Conservation (phyloP, 441 rosid species). For the Brassica balearica region DNA sequence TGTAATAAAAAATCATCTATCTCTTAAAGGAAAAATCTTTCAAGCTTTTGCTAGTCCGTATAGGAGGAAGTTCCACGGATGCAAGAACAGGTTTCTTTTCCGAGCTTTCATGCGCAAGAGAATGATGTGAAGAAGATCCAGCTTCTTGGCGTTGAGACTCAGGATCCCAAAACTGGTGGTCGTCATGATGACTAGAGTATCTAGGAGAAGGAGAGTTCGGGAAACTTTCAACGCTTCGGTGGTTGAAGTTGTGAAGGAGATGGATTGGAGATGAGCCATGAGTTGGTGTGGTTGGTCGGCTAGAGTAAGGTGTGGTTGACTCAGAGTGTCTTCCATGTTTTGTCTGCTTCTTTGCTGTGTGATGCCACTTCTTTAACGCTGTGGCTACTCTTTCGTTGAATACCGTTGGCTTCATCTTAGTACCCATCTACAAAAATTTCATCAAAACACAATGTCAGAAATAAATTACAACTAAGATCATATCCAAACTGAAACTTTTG, state of each 20-base stretch:
- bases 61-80: constrained; percentile 42
- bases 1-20: constrained; percentile 21
- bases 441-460: constrained; percentile 12
- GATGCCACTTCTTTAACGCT: constrained; percentile 71
- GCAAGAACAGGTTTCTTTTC: constrained; percentile 34
- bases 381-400: constrained; percentile 59
- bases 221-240: constrained; percentile 56
- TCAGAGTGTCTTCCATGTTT: constrained; percentile 61
- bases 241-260: constrained; percentile 58
- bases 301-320: constrained; percentile 56
- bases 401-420: constrained; percentile 62
- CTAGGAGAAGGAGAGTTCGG: constrained; percentile 53
- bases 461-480: constrained; percentile 3
- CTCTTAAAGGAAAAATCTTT: constrained; percentile 55
- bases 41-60: constrained; percentile 41
- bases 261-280: constrained; percentile 82
- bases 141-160: constrained; percentile 51
- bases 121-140: constrained; percentile 43
- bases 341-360: constrained; percentile 56
- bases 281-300: constrained; percentile 75
- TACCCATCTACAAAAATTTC: constrained; percentile 70
- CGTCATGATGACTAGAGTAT: constrained; percentile 40
- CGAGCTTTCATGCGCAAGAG: constrained; percentile 22
- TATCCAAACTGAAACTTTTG: neutral
- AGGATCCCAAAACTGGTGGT: constrained; percentile 54